Evolutionary conservation across 2,329 filamentous ascomycete genomes (phyloP).

Genomic region (Trichophyton equinum): DNA sequence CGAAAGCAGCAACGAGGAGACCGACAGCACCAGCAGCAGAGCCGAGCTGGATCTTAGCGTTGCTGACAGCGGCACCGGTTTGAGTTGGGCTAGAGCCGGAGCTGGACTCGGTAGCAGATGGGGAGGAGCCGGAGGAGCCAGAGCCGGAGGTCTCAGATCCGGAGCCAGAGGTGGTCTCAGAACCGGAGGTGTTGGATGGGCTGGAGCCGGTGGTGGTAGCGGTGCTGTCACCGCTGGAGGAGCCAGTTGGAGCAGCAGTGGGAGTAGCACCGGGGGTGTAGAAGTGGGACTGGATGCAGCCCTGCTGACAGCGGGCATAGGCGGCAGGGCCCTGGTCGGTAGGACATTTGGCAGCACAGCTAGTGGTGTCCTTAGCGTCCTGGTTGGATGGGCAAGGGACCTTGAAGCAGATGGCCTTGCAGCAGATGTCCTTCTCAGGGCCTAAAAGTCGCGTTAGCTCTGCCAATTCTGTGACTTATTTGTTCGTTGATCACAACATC

Average conservation of each 20-base stretch:
- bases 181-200: constrained; percentile 12
- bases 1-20: constrained; percentile 26
- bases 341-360: constrained; percentile 41
- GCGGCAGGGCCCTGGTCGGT: constrained; percentile 35
- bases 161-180: background rate
- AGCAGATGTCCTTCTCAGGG: constrained; percentile 35
- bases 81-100: constrained; percentile 11
- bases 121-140: constrained; percentile 7
- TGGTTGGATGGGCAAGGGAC: constrained; percentile 41
- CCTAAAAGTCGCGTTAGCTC: constrained; percentile 21
- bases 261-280: constrained; percentile 22
- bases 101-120: background rate
- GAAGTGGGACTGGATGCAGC: constrained; percentile 40
- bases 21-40: constrained; percentile 26
- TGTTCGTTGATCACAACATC: background rate
- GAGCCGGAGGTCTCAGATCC: constrained; percentile 1
- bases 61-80: background rate
- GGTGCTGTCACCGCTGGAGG: constrained; percentile 13
- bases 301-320: constrained; percentile 38
- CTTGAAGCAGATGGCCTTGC: constrained; percentile 39
- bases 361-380: constrained; percentile 39
- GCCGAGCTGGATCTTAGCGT: constrained; percentile 9
- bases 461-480: too few species aligned
- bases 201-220: background rate
- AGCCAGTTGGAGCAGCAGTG: background rate